Percentiles rank a stretch among this genome's conserved stretches.
phyloP scores from a whole-genome alignment of 345 rosid genomes.

The Eucalyptus curtisii region DNA sequence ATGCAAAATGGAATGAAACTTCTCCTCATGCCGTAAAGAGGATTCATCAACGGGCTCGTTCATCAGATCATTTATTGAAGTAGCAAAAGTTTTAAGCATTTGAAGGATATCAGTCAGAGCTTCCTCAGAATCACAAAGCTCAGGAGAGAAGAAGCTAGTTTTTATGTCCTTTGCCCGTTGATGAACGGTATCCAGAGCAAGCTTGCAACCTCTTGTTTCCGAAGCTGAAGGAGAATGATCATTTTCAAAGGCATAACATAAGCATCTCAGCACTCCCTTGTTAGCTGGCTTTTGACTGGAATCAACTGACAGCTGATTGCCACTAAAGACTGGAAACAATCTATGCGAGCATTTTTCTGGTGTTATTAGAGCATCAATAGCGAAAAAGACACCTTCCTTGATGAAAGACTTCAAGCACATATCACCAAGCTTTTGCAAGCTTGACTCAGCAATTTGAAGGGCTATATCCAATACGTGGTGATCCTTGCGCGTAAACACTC shows the following conservation, averaged over 20 bases:
- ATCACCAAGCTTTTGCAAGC: constrained; percentile 60
- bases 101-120: constrained; percentile 78
- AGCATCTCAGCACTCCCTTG: constrained; percentile 50
- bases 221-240: constrained; percentile 18
- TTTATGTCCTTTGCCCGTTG: constrained; percentile 59
- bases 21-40: constrained; percentile 33
- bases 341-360: constrained; percentile 40
- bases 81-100: constrained; percentile 49
- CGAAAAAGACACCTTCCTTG: constrained; percentile 81
- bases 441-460: constrained; percentile 52
- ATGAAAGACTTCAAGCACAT: constrained; percentile 52
- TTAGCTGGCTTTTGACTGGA: constrained; percentile 28
- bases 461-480: constrained; percentile 65
- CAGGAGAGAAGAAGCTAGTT: constrained; percentile 48
- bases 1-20: constrained; percentile 30
- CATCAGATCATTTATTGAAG: constrained; percentile 43
- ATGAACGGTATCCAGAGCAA: constrained; percentile 50
- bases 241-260: constrained; percentile 63
- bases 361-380: constrained; percentile 47
- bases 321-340: constrained; percentile 26
- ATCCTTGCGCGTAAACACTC: constrained; percentile 76
- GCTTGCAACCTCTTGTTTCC: constrained; percentile 41
- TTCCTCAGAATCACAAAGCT: constrained; percentile 42
- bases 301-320: constrained; percentile 33
- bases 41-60: constrained; percentile 11